These are phyloP conservation scores for Citrus inodora DNA, from an alignment of 345 rosid species.

Conservation along the genomic window DNA sequence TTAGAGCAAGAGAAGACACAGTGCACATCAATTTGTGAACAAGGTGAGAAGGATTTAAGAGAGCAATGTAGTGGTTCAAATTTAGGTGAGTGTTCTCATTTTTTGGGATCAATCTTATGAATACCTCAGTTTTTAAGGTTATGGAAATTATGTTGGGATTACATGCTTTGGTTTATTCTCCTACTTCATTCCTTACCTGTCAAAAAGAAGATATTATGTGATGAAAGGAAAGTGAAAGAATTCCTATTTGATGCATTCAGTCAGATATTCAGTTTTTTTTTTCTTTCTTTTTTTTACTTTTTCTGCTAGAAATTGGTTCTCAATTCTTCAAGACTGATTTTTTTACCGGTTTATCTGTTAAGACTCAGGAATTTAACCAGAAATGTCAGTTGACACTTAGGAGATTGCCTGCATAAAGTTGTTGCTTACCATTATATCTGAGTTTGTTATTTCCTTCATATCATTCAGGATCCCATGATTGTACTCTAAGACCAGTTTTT, in stretches of 20 bases:
- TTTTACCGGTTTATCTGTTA: not conserved
- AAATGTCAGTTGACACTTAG: not conserved
- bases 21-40: slow-evolving; percentile 9
- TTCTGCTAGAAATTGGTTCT: not conserved
- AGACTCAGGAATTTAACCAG: not conserved
- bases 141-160: not conserved
- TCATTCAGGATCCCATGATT: slow-evolving; percentile 20
- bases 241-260: not conserved
- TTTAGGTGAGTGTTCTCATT: slow-evolving; percentile 37
- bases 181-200: not conserved
- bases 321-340: not conserved
- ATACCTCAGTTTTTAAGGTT: not conserved
- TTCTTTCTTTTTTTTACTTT: not conserved
- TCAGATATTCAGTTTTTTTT: not conserved
- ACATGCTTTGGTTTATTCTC: not conserved
- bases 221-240: not conserved
- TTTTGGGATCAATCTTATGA: not conserved
- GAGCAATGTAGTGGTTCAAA: slow-evolving; percentile 17
- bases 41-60: slow-evolving; percentile 17
- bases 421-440: not conserved
- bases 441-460: slow-evolving; percentile 8
- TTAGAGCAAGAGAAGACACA: slow-evolving; percentile 19
- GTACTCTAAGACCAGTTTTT: slow-evolving; percentile 12
- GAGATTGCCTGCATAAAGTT: not conserved
- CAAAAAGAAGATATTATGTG: not conserved